phyloP scores from a whole-genome alignment of 129 eudicot genomes.

The Artemisia argyi region DNA sequence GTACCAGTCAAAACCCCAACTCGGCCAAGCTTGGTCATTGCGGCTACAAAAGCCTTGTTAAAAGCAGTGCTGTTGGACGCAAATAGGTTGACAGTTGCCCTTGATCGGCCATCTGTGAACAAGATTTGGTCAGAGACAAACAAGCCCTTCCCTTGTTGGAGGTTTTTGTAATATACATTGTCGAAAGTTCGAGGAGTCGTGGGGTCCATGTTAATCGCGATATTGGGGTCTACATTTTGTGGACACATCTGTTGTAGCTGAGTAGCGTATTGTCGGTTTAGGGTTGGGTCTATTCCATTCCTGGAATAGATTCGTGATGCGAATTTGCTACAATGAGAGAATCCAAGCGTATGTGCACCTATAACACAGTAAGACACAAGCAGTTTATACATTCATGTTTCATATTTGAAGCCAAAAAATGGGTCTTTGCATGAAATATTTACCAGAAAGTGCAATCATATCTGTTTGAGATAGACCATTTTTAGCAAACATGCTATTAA shows the following conservation, averaged over 20 bases:
- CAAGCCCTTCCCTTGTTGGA: constrained; percentile 67
- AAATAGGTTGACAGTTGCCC: constrained; percentile 51
- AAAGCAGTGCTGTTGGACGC: constrained; percentile 61
- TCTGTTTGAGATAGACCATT: constrained; percentile 74
- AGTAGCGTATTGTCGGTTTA: constrained; percentile 52
- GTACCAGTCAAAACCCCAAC: constrained; percentile 80
- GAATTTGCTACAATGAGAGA: constrained; percentile 80
- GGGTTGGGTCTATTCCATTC: constrained; percentile 57
- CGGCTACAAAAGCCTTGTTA: constrained; percentile 49
- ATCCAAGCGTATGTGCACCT: constrained; percentile 96
- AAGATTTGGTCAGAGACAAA: constrained; percentile 68
- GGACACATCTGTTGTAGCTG: constrained; percentile 77
- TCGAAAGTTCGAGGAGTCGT: constrained; percentile 64
- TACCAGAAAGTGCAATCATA: constrained; percentile 90
- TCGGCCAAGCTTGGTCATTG: constrained; percentile 75
- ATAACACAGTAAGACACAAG: neutral
- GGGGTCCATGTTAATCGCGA: constrained; percentile 87
- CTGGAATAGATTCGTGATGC: constrained; percentile 52
- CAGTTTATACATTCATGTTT: too few species aligned
- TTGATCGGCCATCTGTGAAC: constrained; percentile 55
- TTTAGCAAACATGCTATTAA: constrained; percentile 48
- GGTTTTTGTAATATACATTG: constrained; percentile 70
- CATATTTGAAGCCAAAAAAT: neutral
- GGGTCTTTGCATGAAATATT: neutral
- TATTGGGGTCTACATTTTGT: constrained; percentile 55